A percentile compares a stretch with the other conserved stretches of the same genome.
Evolutionary conservation across 2,329 filamentous ascomycete genomes (phyloP).

Genomic region (Leptodontidium sp.): DNA sequence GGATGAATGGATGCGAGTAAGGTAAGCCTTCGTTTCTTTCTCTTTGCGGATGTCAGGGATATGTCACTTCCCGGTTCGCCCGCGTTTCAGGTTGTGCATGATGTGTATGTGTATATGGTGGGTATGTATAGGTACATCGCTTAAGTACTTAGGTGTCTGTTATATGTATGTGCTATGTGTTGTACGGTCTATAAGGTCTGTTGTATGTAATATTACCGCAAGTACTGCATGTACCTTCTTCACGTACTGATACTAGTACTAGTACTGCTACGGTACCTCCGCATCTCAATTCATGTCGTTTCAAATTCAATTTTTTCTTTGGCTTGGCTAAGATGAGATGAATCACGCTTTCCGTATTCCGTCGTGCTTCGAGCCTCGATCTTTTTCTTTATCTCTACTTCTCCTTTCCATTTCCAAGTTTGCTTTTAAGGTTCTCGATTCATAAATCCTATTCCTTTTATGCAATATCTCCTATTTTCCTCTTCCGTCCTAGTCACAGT

Average conservation of each 20-base stretch:
- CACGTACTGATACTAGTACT: neutral
- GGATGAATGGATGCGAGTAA: no score
- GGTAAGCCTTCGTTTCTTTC: neutral
- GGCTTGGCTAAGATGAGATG: no score
- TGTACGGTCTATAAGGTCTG: neutral
- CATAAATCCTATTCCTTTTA: no score
- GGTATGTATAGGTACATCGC: neutral
- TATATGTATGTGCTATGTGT: neutral
- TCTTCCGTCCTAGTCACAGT: no score
- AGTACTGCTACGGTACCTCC: neutral
- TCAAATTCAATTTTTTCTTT: no score
- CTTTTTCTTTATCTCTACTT: no score
- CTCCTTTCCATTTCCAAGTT: no score
- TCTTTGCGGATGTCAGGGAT: neutral
- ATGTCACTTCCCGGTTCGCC: neutral
- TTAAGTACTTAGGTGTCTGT: neutral
- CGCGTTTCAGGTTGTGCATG: neutral
- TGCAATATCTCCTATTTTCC: no score
- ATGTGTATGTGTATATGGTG: neutral
- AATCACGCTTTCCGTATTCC: no score
- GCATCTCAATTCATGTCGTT: neutral
- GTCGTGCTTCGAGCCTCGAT: no score
- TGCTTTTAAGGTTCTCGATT: no score
- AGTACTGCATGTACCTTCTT: neutral
- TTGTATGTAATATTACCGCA: neutral